phyloP scores from a whole-genome alignment of 139 green algal genomes.

The Micractinium conductrix region DNA sequence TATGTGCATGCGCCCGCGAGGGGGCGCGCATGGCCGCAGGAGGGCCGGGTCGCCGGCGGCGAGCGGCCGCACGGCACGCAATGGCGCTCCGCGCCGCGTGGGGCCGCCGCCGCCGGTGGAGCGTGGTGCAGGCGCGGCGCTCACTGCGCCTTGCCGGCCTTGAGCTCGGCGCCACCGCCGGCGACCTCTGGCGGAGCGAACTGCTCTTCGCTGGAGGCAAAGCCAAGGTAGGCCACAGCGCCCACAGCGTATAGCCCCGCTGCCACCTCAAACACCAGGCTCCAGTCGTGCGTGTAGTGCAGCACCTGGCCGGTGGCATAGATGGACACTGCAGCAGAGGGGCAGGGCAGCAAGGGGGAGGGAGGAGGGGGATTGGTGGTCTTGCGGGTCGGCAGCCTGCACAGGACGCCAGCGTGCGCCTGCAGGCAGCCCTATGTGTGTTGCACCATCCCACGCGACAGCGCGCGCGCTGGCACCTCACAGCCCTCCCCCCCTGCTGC shows the following conservation, averaged over 20 bases:
- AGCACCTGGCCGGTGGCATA: slow-evolving; percentile 51
- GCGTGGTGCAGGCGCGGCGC: neutral
- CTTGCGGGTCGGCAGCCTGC: too few relatives aligned
- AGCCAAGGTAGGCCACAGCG: slow-evolving; percentile 49
- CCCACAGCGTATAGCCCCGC: slow-evolving; percentile 64
- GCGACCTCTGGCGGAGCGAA: neutral
- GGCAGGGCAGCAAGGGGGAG: neutral
- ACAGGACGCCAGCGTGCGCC: too few relatives aligned
- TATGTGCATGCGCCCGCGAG: neutral
- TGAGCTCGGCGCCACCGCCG: neutral
- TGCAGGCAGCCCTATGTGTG: too few relatives aligned
- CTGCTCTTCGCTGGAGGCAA: slow-evolving; percentile 69
- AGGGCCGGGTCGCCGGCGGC: too few relatives aligned
- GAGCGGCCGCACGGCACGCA: neutral
- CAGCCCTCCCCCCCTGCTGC: too few relatives aligned
- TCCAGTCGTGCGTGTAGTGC: slow-evolving; percentile 68
- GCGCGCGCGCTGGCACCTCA: too few relatives aligned
- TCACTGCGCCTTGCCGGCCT: neutral
- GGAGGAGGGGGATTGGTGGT: slow-evolving; percentile 42
- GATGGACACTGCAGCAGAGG: slow-evolving; percentile 10
- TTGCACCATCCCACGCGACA: too few relatives aligned
- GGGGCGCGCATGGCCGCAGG: neutral
- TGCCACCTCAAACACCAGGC: slow-evolving; percentile 61
- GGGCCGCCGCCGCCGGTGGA: neutral
- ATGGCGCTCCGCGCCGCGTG: neutral